Conservation (phyloP, 805 yeast species). For the Pichia nanzhaoensis region DNA sequence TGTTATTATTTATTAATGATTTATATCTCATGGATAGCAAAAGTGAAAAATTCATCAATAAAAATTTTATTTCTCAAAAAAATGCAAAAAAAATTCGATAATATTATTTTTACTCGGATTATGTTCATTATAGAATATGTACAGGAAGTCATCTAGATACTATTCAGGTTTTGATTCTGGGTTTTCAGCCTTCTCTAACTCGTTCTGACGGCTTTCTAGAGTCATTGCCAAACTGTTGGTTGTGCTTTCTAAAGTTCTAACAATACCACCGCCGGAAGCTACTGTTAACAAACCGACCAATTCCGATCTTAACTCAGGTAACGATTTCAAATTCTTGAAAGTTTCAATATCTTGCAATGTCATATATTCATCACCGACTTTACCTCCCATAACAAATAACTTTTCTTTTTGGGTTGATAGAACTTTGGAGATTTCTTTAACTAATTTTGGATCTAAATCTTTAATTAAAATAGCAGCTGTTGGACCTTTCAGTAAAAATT, state of each 20-base stretch:
- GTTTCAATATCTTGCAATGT: slow-evolving; percentile 45
- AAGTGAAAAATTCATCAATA: too few species aligned
- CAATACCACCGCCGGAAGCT: slow-evolving; percentile 85
- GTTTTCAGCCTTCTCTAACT: slow-evolving; percentile 19
- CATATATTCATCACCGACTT: slow-evolving; percentile 55
- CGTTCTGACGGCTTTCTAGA: slow-evolving; percentile 49
- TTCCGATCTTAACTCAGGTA: slow-evolving; percentile 69
- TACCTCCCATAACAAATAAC: slow-evolving; percentile 79
- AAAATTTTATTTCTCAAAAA: too few species aligned
- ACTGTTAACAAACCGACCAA: slow-evolving; percentile 77
- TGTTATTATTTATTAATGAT: background rate
- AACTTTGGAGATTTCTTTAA: slow-evolving; percentile 54
- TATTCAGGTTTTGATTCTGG: background rate
- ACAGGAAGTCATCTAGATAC: background rate
- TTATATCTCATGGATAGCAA: too few species aligned
- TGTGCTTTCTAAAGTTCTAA: slow-evolving; percentile 69
- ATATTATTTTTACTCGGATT: too few species aligned
- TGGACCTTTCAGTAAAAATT: slow-evolving; percentile 73
- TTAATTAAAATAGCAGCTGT: slow-evolving; percentile 71
- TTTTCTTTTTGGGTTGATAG: slow-evolving; percentile 62
- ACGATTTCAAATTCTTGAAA: slow-evolving; percentile 69
- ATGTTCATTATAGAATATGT: too few species aligned
- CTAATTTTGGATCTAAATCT: slow-evolving; percentile 62
- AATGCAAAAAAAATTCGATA: too few species aligned
- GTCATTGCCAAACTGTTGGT: slow-evolving; percentile 66